Evolutionary conservation across 2,329 filamentous ascomycete genomes (phyloP), one percentile per base, ranked within the genome.

Genomic region (Orbilia ellipsospora): DNA sequence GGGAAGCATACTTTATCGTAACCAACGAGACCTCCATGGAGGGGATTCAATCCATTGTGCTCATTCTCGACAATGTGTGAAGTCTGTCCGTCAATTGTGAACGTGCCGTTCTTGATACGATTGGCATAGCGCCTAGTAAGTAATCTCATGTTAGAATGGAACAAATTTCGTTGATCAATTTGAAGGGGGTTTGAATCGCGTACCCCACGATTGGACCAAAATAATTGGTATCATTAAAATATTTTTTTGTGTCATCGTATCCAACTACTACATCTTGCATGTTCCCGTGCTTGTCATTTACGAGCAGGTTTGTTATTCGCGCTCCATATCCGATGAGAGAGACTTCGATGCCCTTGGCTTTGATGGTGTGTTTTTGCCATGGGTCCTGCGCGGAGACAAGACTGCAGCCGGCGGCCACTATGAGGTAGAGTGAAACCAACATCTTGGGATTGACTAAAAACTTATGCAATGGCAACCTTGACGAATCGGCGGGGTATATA

Each of bases 51-150:
- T 12, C 64, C 64, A 54, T 40, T 68, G 59, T 70, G 67, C 50
- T 90, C 90, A 81, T 92, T 92, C 57, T 89, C 84, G 44, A 83
- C 79, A 66, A 91, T 83, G 74, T 89, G 82, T 81, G 88, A 92
- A 2, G 82, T 83, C 64, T 83, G 82, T 62, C 89, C 90, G 78
- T 92, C 90, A 69, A 92, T 88, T 73, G 84, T 85, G 80, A 92
- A 92, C 4, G 87, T 90, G 82, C 88, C 89, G 84, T 93, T 93
- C 85, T 88, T 89, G 84, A 93, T 93, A 78, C 91, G 89, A 82
- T 94, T 94, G 72, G 91, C 91, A 81, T 94, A 94, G 66, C 91
- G 89, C 55, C 90, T 91, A 0, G 90, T 4, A 23, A 23, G 23
- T 23, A 90, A 48, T 61, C 13, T 26, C 2, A 54, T 54, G 10